Conservation (phyloP, 352 stramenopile genomes). For the Globisporangium carolinianum region DNA sequence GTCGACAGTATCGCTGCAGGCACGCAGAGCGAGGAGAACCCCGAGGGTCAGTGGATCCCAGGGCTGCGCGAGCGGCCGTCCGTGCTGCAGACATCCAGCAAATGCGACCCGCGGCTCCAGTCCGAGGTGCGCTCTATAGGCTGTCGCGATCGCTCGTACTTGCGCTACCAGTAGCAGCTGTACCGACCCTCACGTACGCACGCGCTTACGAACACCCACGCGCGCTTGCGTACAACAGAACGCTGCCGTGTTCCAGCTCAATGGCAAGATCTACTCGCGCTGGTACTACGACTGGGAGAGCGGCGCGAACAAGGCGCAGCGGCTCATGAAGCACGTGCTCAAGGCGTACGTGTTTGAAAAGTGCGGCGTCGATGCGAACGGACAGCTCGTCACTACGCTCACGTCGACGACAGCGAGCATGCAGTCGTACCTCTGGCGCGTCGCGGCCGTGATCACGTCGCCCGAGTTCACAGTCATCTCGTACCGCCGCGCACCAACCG, state of each 20-base stretch:
- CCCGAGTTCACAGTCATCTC: slow-evolving; percentile 69
- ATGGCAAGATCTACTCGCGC: slow-evolving; percentile 32
- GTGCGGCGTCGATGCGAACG: slow-evolving; percentile 25
- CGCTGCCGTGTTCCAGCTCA: slow-evolving; percentile 27
- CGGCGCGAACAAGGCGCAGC: slow-evolving; percentile 33
- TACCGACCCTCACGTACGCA: too few species aligned
- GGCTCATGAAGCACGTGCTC: slow-evolving; percentile 37
- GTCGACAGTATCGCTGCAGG: slow-evolving; percentile 24
- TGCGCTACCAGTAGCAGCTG: too few species aligned
- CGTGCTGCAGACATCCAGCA: slow-evolving; percentile 11
- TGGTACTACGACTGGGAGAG: slow-evolving; percentile 48
- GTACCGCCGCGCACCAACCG: slow-evolving; percentile 47
- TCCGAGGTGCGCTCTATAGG: slow-evolving; percentile 4
- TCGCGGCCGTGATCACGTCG: slow-evolving; percentile 40
- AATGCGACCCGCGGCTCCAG: slow-evolving; percentile 6
- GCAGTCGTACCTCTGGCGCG: slow-evolving; percentile 27
- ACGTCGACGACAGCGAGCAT: slow-evolving; percentile 5
- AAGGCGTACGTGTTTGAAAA: slow-evolving; percentile 40
- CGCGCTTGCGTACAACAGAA: background rate
- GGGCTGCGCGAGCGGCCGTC: slow-evolving; percentile 38
- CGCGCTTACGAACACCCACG: too few species aligned
- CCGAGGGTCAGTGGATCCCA: slow-evolving; percentile 52
- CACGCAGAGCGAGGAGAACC: slow-evolving; percentile 47
- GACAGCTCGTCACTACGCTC: slow-evolving; percentile 21
- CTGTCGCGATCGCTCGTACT: background rate